Evolutionary conservation across 2,329 filamentous ascomycete genomes (phyloP).

Genomic region (Cladosporium sp.): DNA sequence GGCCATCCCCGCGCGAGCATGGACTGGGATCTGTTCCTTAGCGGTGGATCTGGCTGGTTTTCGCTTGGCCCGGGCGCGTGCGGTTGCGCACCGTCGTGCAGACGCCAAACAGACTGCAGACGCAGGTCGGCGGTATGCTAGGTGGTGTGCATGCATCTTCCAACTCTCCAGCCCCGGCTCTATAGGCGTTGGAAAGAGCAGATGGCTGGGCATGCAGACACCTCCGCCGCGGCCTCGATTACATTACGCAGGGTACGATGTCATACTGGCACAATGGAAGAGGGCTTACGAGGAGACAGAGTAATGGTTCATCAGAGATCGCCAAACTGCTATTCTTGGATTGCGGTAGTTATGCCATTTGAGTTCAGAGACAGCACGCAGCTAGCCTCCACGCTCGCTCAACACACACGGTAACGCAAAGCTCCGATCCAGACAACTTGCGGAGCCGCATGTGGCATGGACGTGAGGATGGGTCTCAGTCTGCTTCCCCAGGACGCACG

Average conservation of each 20-base stretch:
- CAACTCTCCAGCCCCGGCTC: conserved; percentile 8
- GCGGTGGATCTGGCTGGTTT: not conserved
- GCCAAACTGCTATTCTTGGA: conserved; percentile 8
- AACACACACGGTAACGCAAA: conserved; percentile 6
- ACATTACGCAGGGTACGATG: not conserved
- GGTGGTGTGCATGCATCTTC: conserved; percentile 6
- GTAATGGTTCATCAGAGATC: conserved; percentile 6
- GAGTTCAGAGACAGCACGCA: not conserved
- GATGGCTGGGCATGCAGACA: conserved; percentile 2
- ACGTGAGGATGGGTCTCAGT: not conserved
- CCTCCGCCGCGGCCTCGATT: not conserved
- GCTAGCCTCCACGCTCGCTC: not conserved
- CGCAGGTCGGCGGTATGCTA: not conserved
- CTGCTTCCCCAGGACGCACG: conserved; percentile 2
- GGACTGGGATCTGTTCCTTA: conserved; percentile 6
- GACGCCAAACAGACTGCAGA: conserved; percentile 1
- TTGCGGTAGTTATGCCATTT: not conserved
- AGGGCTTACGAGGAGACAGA: not conserved
- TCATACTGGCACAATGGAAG: not conserved
- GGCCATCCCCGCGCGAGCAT: conserved; percentile 6
- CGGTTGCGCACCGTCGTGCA: conserved; percentile 1
- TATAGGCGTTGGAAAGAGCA: not conserved
- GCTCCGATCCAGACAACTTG: conserved; percentile 3
- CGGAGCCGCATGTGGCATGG: conserved; percentile 9
- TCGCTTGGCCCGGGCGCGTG: conserved; percentile 4